Evolutionary conservation across 345 rosid species (phyloP).

Genomic region (Gossypium arboreum): DNA sequence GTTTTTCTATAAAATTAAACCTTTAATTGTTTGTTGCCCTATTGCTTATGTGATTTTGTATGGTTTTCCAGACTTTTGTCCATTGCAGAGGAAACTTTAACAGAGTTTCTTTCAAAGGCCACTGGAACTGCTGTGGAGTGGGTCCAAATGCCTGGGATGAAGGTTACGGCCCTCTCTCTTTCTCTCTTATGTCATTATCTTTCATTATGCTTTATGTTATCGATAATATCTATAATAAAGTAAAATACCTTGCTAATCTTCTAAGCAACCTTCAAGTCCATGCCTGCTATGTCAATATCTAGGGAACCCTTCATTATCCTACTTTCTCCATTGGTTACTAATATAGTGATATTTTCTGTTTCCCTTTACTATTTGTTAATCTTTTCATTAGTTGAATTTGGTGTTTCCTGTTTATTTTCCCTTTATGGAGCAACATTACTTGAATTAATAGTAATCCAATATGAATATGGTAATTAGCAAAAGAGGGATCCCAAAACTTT

Average conservation of each 20-base stretch:
- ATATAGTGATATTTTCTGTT: neutral
- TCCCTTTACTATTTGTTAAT: neutral
- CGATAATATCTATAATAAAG: slow-evolving; percentile 11
- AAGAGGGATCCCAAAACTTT: neutral
- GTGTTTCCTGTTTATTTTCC: neutral
- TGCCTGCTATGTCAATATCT: slow-evolving; percentile 11
- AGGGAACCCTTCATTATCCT: slow-evolving; percentile 3
- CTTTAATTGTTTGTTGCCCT: slow-evolving; percentile 14
- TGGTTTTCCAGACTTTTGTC: slow-evolving; percentile 70
- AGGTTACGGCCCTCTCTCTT: slow-evolving; percentile 36
- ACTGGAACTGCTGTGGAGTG: slow-evolving; percentile 99
- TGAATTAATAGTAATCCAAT: neutral
- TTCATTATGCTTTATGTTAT: slow-evolving; percentile 17
- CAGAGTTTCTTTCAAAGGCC: slow-evolving; percentile 99
- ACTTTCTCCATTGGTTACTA: neutral
- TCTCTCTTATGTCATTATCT: slow-evolving; percentile 8
- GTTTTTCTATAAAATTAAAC: slow-evolving; percentile 19
- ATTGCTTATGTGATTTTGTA: slow-evolving; percentile 9
- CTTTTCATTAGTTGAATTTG: neutral
- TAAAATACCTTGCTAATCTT: slow-evolving; percentile 24
- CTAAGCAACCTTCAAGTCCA: slow-evolving; percentile 19
- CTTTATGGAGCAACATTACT: neutral
- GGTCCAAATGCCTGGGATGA: slow-evolving; percentile 99
- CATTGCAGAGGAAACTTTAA: slow-evolving; percentile 98
- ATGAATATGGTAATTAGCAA: neutral